Evolutionary conservation across 2,329 filamentous ascomycete species (phyloP), one percentile per base, ranked within the genome.

Genomic region (Ceratocystis lukuohia): DNA sequence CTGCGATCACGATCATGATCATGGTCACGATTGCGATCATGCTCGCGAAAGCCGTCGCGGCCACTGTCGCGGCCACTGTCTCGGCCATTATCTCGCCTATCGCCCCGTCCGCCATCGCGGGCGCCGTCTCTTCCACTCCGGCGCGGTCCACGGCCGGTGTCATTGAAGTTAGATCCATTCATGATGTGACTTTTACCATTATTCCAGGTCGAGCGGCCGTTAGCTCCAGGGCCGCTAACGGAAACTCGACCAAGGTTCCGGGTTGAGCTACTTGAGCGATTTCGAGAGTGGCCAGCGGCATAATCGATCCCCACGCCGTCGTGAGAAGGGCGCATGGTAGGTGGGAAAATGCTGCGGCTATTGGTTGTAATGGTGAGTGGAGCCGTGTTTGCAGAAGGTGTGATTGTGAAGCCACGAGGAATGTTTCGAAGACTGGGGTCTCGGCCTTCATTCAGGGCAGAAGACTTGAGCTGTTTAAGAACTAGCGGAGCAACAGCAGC

Each of bases 211-310:
- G 48, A 25, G 5, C 59, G 65, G 25, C 33, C 37, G 6, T 25
- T 44, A n/a, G 48, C n/a, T 22, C 50, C 41, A 2, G 65, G 56
- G 6, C 33, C 33, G 22, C 45, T 33, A 8, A 37, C 20, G n/a
- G 50, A 41, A 53, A 22, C 56, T n/a, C 41, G 46, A 46, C 63
- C 62, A 57, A 65, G 64, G 41, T 62, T 65, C 46, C 57, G 62
- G 62, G 50, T 45, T 6, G 62, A 62, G 56, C 66, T 67, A 25
- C 62, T 50, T 22, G 63, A 65, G 46, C 66, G 66, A 17, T 65
- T 59, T 25, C 63, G 63, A 30, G 56, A 56, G 41, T 44, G 57
- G n/a, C 45, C 20, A 33, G 25, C 30, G 22, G 15, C 53, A 57
- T 30, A 12, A 22, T 30, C 53, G 7, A 33, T 7, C 1, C 10